Evolutionary conservation across 768 basidiomycete genomes (phyloP).

Genomic region (Lentinus brumalis): DNA sequence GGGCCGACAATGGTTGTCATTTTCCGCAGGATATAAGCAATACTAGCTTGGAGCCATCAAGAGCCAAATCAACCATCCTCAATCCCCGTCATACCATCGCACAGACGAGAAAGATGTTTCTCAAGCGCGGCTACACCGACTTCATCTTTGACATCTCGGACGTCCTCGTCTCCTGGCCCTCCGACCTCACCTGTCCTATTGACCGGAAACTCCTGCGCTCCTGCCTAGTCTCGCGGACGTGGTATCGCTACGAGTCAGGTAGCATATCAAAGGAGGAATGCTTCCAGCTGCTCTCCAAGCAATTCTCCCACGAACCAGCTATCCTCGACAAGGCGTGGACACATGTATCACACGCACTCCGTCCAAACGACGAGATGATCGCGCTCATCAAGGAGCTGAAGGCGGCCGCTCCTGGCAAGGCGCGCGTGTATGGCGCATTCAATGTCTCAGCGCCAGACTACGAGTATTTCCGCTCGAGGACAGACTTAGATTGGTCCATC

Average conservation of each 20-base stretch:
- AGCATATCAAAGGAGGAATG: conserved; percentile 44
- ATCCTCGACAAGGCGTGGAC: conserved; percentile 48
- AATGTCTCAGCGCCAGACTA: conserved; percentile 56
- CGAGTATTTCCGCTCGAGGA: conserved; percentile 39
- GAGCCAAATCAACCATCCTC: too few species aligned
- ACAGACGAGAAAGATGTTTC: neutral
- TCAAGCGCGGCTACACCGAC: conserved; percentile 1
- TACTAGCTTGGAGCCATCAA: too few species aligned
- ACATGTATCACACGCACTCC: conserved; percentile 48
- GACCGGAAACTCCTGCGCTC: conserved; percentile 40
- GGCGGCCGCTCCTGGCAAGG: conserved; percentile 32
- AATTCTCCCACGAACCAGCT: conserved; percentile 35
- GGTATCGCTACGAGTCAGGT: conserved; percentile 56
- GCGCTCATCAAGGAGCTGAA: conserved; percentile 46
- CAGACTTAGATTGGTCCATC: conserved; percentile 47
- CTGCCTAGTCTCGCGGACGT: conserved; percentile 47
- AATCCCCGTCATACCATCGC: too few species aligned
- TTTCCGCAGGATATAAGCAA: too few species aligned
- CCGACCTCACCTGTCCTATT: conserved; percentile 43
- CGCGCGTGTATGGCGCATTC: conserved; percentile 51
- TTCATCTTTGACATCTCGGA: conserved; percentile 55
- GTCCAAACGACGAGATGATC: conserved; percentile 39
- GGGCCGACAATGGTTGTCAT: too few species aligned
- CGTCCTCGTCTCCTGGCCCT: conserved; percentile 54
- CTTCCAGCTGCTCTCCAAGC: conserved; percentile 41